Base-by-base conservation (phyloP, 805 yeast genomes). In the Vanderwaltozyma yarrowii region DNA sequence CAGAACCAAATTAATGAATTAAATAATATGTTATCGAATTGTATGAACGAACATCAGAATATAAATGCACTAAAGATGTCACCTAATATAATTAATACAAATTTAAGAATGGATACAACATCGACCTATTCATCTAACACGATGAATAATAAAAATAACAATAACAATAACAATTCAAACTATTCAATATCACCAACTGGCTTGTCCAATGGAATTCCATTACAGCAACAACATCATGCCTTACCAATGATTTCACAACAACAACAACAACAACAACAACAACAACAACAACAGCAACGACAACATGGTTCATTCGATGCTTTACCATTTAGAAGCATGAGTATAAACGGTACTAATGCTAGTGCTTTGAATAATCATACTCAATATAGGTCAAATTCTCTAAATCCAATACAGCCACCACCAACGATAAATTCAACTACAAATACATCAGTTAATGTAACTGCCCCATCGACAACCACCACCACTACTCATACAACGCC, bases 1-100 rank as follows among this genome's bases (percentile, higher is more conserved):
- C 60, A 55, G 35, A 53, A 51, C 30, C 60, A 54, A 38, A 55
- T 57, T 7, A 45, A 40, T 25, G 52, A 52, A 12, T 39, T 57
- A 32, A 51, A 47, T 32, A 36, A 24, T 24, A 12, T 30, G 16
- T 13, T 36, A 2, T 21, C 30, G n/a, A 24, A 24, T n/a, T 18
- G 24, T 3, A 17, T 36, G 18, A 9, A 16, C 9, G n/a, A 30
- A 17, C 13, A 18, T 6, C 23, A 21, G 9, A 6, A 21, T 21
- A 9, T 6, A 9, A 21, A 21, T 21, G 9, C 23, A 7, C 9
- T 21, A 21, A 21, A 21, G 9, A 9, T 21, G 6, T 6, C 9
- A 21, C 9, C 23, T 21, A 21, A 9, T 21, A 9, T n/a, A 25
- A 6, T n/a, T 6, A 11, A 8, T 8, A 5, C 14, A n/a, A 11